Evolutionary conservation across 371 early-diverging fungal species (phyloP), one percentile per base, ranked within the genome.

Genomic region (Actinomortierella ambigua): DNA sequence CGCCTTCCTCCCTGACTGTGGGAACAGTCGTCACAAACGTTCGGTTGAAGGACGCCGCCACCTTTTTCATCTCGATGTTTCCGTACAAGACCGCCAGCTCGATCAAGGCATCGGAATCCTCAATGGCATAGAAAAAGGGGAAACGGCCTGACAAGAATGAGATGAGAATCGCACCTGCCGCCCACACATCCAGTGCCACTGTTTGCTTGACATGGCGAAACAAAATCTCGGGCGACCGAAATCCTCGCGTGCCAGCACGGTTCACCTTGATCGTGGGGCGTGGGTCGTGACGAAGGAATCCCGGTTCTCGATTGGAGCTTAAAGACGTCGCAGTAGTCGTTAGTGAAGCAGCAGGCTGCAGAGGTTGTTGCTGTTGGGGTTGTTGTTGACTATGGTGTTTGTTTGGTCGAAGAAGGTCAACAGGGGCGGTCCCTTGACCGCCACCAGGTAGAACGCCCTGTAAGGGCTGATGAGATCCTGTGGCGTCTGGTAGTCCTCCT

Each of bases 211-310:
- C 65, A n/a, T 90, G 88, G 53, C 93, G 88, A 61, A 99, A 82
- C 17, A 99, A 77, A 0, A 99, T 96, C 71, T 99, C 99, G 0
- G 99, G 99, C 6, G 99, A 96, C 23, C 99, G 84, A 65, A 98
- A 99, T 22, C 99, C 99, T 51, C 98, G 81, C 1, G 99, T 99
- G 15, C 99, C 99, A 14, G 98, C 98, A n/a, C 99, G 88, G 58
- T 90, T 90, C 1, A 98, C 99, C 42, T 84, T 79, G 7, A 97
- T 75, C 9, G 78, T 58, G 8, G 93, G 93, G 53, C 95, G 52
- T 56, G 51, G 9, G 56, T 88, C 82, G 41, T 79, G 64, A 14
- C 54, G 66, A 43, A 63, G 20, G 23, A 52, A 54, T 24, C 71
- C 69, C n/a, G 64, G 68, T 15, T 57, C 55, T 22, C 67, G 67